Base-by-base conservation (phyloP, 2,329 filamentous ascomycete species). In the Pezicula neosporulosa region DNA sequence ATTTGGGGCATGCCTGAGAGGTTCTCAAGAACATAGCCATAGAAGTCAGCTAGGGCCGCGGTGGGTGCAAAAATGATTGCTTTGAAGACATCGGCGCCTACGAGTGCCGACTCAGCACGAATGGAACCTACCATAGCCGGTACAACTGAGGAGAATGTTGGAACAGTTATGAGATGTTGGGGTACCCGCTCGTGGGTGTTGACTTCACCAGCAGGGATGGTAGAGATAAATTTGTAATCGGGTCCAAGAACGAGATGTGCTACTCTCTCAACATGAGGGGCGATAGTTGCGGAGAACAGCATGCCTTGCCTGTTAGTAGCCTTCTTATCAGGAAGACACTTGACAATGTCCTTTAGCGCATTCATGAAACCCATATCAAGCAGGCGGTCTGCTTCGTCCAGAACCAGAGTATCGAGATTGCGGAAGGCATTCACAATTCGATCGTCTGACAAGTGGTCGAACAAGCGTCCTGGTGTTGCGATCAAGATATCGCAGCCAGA, bases 381-480 rank as follows among this genome's bases (percentile, higher is more conserved):
- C 89, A 99, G 97, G 62, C 94, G 89, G 72, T 99, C 94, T 63
- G 94, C 94, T 77, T 99, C 94, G 62, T 99, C 94, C 44, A 99
- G 86, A 58, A 97, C 91, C 43, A 99, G 79, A 60, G 94, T 95
- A 68, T 90, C 88, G 76, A 97, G 86, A 68, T 89, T 86, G 16
- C 56, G 47, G 53, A 66, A 66, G 18, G 50, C 38, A 35, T 60
- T 27, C n/a, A 41, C 46, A 12, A 67, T 49, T 8, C 48, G 73
- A 57, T 82, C 75, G 60, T 88, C 82, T 45, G 87, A 72, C 24
- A 89, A 74, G 58, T 86, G 80, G 66, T 99, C 94, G 62, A 87
- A 60, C 42, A 97, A 74, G 57, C 94, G 87, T 28, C 94, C 94
- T 1, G 94, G 93, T 0, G 94, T 97, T 50, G 87, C 94, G 51